Evolutionary conservation across 176 grass and related monocot species (phyloP), one percentile per base, ranked within the genome.

Genomic region (Cenchrus americanus): DNA sequence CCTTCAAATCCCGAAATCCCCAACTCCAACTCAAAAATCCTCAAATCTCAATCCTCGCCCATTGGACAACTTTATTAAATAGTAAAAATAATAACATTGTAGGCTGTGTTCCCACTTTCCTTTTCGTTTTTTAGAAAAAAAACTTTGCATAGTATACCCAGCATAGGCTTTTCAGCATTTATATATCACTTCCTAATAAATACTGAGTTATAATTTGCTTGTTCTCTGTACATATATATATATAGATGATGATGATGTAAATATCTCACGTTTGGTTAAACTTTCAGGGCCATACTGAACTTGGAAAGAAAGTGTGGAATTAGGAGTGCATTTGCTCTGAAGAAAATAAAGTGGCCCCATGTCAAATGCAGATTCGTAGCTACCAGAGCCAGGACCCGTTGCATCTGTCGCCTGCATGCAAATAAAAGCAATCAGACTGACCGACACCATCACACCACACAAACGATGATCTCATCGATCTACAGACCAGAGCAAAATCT

Each of bases 291-390:
- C 82, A 7, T 21, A 1, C 44, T 73, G 66, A 10, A 86, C 37
- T 30, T 27, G 27, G 34, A 82, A 67, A 59, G 51, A 69, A 82
- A 86, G 50, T 8, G 62, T 86, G 11, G n/a, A 24, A 1, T 82
- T 82, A 2, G 50, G 18, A 30, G 43, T 26, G 69, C 87, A 89
- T 30, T 70, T 85, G 5, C 17, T 17, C 72, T 82, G 77, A 69
- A 89, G 76, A 48, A 89, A 79, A 68, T 58, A 85, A 27, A 89
- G 66, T 3, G 10, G 2, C 21, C 15, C 32, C 1, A 3, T 14
- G 49, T 12, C 7, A 22, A 83, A 78, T 21, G 41, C 66, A 0
- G 27, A 41, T 1, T 27, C 21, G 19, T 75, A 52, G 23, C 40
- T 23, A 23, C 54, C 0, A 48, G 47, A n/a, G 6, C 48, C 51